phyloP scores from a whole-genome alignment of 192 early-diverging fungal species.

The Rhizophagus prolifer region DNA sequence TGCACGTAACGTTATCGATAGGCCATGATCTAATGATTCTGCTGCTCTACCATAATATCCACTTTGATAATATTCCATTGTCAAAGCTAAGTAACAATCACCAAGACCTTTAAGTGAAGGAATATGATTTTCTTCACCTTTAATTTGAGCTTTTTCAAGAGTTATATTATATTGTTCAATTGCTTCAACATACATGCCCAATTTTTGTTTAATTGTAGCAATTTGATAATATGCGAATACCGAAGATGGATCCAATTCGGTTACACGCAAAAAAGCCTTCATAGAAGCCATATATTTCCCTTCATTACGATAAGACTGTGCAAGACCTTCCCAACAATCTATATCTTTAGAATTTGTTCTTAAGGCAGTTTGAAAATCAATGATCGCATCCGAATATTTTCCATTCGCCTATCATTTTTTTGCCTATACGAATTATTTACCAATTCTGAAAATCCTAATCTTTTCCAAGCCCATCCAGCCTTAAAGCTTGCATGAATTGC shows the following conservation, averaged over 20 bases:
- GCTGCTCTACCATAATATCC: constrained; percentile 69
- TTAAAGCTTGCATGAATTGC: constrained; percentile 44
- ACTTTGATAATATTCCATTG: constrained; percentile 51
- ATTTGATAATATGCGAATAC: constrained; percentile 48
- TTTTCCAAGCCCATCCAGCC: constrained; percentile 76
- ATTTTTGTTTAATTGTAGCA: constrained; percentile 51
- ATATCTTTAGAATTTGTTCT: constrained; percentile 66
- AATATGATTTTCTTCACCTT: constrained; percentile 41
- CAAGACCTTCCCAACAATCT: constrained; percentile 75
- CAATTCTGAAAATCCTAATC: constrained; percentile 73
- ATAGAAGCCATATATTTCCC: constrained; percentile 72
- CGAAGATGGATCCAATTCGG: constrained; percentile 61
- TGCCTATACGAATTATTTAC: constrained; percentile 29
- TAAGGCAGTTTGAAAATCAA: constrained; percentile 79
- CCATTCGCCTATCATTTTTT: constrained; percentile 31
- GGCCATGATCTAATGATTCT: constrained; percentile 48
- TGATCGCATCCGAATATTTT: constrained; percentile 56
- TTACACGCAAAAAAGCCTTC: constrained; percentile 72
- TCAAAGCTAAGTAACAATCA: constrained; percentile 48
- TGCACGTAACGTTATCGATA: constrained; percentile 25
- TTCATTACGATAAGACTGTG: constrained; percentile 69
- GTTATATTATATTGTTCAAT: constrained; percentile 46
- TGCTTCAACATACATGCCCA: constrained; percentile 53
- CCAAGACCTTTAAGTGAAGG: constrained; percentile 53
- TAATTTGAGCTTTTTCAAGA: constrained; percentile 36